A percentile compares a stretch with the other conserved stretches of the same genome.
Evolutionary conservation across 148 eudicot genomes (phyloP).

Genomic region (Rhododendron vialii): DNA sequence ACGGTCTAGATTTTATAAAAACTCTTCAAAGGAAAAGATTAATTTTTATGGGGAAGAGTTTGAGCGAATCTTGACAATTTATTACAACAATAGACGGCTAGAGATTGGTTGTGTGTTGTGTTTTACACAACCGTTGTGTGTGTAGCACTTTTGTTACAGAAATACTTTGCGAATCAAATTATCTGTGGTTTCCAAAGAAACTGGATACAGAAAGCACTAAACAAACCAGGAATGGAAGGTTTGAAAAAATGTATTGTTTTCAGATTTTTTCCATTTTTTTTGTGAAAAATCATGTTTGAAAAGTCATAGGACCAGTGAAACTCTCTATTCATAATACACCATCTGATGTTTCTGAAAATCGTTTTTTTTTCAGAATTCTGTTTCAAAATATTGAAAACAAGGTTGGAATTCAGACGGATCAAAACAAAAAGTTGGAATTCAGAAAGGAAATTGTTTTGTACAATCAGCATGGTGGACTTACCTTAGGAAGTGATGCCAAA

Average conservation of each 20-base stretch:
- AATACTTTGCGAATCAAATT: too few relatives aligned
- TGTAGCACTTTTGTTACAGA: too few relatives aligned
- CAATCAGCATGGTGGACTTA: slow-evolving; percentile 13
- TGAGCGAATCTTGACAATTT: too few relatives aligned
- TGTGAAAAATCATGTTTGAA: too few relatives aligned
- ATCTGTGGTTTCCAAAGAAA: too few relatives aligned
- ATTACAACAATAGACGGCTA: too few relatives aligned
- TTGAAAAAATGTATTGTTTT: neutral
- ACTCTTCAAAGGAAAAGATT: too few relatives aligned
- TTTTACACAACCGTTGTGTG: too few relatives aligned
- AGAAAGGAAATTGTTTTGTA: neutral
- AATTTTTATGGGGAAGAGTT: too few relatives aligned
- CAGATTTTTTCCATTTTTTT: neutral
- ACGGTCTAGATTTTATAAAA: too few relatives aligned
- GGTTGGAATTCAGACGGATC: neutral
- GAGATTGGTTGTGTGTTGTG: too few relatives aligned
- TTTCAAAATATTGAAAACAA: neutral
- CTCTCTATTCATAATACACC: neutral
- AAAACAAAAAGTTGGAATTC: neutral
- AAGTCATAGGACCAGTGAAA: too few relatives aligned
- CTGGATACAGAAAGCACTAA: neutral
- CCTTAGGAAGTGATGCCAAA: slow-evolving; percentile 84
- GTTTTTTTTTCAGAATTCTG: neutral
- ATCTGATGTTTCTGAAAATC: neutral
- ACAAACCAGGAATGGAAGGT: neutral